These are phyloP conservation scores for Vinca major DNA, from an alignment of 305 asterid genomes.

Conservation along the genomic window DNA sequence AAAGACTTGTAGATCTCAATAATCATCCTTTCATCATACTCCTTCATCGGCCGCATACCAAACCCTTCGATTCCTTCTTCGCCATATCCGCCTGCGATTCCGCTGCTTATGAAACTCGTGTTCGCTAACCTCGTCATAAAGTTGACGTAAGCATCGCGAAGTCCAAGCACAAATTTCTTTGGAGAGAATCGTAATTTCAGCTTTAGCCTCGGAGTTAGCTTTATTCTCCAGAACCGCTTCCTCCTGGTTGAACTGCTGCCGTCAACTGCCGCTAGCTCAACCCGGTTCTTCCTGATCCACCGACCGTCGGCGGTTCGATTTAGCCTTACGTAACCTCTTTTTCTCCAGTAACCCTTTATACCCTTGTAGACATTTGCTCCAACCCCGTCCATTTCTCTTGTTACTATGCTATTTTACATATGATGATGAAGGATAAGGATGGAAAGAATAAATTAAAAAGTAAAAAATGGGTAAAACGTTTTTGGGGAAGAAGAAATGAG, in stretches of 20 bases:
- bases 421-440: too few relatives aligned
- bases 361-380: slow-evolving; percentile 17
- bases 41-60: slow-evolving; percentile 28
- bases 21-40: slow-evolving; percentile 41
- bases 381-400: slow-evolving; percentile 25
- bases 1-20: slow-evolving; percentile 36
- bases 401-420: too few relatives aligned
- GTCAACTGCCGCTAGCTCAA: slow-evolving; percentile 10
- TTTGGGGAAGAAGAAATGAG: background rate
- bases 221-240: slow-evolving; percentile 28
- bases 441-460: background rate
- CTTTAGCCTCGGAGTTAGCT: slow-evolving; percentile 19
- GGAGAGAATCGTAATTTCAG: slow-evolving; percentile 28
- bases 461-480: slow-evolving; percentile 19
- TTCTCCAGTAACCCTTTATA: slow-evolving; percentile 27
- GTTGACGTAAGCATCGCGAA: slow-evolving; percentile 36
- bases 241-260: slow-evolving; percentile 6
- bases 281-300: slow-evolving; percentile 14
- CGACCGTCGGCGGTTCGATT: slow-evolving; percentile 8
- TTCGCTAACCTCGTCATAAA: slow-evolving; percentile 29
- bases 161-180: slow-evolving; percentile 21
- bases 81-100: slow-evolving; percentile 13
- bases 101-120: slow-evolving; percentile 17
- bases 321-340: slow-evolving; percentile 27
- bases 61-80: slow-evolving; percentile 21